phyloP scores from a whole-genome alignment of 768 basidiomycete genomes.

The Suillus americanus region DNA sequence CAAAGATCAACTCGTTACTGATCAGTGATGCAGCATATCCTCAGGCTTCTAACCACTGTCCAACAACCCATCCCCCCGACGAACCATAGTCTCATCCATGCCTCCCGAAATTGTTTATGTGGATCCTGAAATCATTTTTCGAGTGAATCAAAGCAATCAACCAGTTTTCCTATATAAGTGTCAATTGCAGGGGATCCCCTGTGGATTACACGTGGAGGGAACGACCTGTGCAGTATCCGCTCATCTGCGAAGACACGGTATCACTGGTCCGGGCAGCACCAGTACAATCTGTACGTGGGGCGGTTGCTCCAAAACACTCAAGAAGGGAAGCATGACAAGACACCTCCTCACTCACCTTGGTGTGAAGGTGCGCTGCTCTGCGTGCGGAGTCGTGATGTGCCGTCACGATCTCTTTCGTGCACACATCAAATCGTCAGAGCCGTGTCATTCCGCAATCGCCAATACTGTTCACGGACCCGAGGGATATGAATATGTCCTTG shows the following conservation, averaged over 20 bases:
- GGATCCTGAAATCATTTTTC: neutral
- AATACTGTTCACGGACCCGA: neutral
- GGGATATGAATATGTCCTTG: neutral
- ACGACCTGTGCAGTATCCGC: neutral
- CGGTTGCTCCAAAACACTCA: slow-evolving; percentile 1
- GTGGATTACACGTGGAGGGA: neutral
- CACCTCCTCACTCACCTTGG: slow-evolving; percentile 10
- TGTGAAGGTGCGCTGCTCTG: slow-evolving; percentile 1
- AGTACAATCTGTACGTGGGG: slow-evolving; percentile 2
- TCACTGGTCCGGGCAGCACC: neutral
- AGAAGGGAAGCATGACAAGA: slow-evolving; percentile 8
- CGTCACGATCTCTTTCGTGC: neutral
- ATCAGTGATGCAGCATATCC: neutral
- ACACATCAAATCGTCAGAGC: neutral
- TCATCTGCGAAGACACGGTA: slow-evolving; percentile 7
- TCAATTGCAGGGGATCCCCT: neutral
- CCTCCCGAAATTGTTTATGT: neutral
- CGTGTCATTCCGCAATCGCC: neutral
- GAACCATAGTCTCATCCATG: neutral
- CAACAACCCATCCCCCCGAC: neutral
- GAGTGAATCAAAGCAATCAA: neutral
- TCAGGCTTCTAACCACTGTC: neutral
- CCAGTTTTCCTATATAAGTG: neutral
- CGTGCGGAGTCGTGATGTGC: neutral
- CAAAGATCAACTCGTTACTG: neutral